Base-by-base conservation (phyloP, 1,139 yeast genomes). In the Pichia sp. region DNA sequence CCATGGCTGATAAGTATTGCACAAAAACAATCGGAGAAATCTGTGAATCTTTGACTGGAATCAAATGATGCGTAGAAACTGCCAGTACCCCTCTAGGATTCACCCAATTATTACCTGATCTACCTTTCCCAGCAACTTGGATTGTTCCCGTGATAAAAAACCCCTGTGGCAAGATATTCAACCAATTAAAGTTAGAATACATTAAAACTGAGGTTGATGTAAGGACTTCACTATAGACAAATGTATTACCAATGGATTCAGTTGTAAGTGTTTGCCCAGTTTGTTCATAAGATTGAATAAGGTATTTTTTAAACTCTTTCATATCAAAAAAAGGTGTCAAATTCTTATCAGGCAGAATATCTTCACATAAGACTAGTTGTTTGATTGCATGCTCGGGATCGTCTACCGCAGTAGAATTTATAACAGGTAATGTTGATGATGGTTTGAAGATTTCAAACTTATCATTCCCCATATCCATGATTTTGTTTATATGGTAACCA, bases 51-150 rank as follows among this genome's bases (percentile, higher is more conserved):
- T 54, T 50, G 11, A 64, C 44, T 0, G 89, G 84, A 17, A 85
- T 62, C 41, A 78, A 72, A 48, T 86, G 61, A 6, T 86, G 72
- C 1, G 79, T 72, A 0, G 96, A 85, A 25, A 79, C 75, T 0
- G 97, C 95, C 60, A 88, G 64, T 1, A 88, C 95, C 7, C 99
- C 99, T 28, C 74, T 72, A 1, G 98, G 98, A 51, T 86, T 89
- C 21, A 93, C 80, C 98, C 98, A 93, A 1, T 80, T 80, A 53
- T 93, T 93, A 2, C 93, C 94, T 6, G 96, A 95, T 45, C 99
- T 74, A 1, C 99, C 99, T 39, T 93, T 70, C 1, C 98, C 99
- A 0, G 88, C 74, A 1, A 85, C 79, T 59, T 93, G 99, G 3
- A 84, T 75, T 1, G 91, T 78, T 1, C 93, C 95, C 4, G 82